These are phyloP conservation scores for Fragaria vesca DNA, from an alignment of 306 rosid genomes.

Conservation along the genomic window DNA sequence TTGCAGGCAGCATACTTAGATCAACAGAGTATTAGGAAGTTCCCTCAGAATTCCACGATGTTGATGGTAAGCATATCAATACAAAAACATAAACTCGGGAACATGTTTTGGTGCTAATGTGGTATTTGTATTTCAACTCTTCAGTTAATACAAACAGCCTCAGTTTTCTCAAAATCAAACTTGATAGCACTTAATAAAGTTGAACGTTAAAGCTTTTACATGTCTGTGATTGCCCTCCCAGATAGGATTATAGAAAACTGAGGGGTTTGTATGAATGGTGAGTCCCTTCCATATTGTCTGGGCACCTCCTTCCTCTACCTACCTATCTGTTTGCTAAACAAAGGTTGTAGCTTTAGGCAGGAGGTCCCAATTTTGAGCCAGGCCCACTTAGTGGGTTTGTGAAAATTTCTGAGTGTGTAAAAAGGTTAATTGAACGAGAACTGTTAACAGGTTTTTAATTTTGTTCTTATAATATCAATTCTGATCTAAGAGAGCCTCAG, in stretches of 20 bases:
- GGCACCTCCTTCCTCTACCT: neutral
- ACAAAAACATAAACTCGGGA: neutral
- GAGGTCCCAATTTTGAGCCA: neutral
- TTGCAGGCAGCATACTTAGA: constrained; percentile 83
- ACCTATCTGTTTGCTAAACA: neutral
- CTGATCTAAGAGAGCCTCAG: neutral
- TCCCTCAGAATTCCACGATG: constrained; percentile 51
- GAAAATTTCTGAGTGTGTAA: neutral
- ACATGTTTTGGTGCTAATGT: neutral
- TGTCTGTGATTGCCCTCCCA: neutral
- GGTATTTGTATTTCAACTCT: neutral
- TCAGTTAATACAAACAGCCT: neutral
- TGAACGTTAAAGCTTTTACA: neutral
- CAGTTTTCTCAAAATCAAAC: neutral
- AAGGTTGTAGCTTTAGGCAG: neutral
- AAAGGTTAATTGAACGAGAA: neutral
- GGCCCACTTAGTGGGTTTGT: neutral
- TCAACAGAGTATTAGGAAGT: constrained; percentile 39
- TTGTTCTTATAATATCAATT: neutral
- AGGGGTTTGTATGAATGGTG: neutral
- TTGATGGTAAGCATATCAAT: constrained; percentile 67
- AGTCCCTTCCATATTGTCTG: neutral
- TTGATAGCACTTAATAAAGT: neutral
- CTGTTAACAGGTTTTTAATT: too few species aligned
- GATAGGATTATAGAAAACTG: neutral